These are phyloP conservation scores for Trypanosoma lewisi DNA, from an alignment of 208 protist genomes.

Conservation along the genomic window DNA sequence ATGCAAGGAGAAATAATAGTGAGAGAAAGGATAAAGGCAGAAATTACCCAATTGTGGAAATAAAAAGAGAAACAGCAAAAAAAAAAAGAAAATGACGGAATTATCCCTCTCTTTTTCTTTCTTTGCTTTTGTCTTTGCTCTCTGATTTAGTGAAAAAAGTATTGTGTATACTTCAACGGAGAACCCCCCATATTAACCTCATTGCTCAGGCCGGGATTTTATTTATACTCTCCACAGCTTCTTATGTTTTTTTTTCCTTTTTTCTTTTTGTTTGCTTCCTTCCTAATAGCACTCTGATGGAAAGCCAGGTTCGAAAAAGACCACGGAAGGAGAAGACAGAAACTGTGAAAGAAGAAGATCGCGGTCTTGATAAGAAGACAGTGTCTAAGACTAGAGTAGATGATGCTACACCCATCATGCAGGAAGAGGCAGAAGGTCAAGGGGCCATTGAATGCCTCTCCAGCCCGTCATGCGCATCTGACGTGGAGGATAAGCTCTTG, in stretches of 20 bases:
- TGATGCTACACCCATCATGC: neutral
- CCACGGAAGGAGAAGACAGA: neutral
- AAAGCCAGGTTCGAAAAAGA: constrained; percentile 12
- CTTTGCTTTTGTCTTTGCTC: neutral
- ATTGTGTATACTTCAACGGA: no score
- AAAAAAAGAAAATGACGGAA: neutral
- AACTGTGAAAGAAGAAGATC: neutral
- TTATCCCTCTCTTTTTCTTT: neutral
- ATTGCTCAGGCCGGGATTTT: no score
- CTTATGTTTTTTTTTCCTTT: constrained; percentile 4
- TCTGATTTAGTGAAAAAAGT: neutral
- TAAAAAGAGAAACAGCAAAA: neutral
- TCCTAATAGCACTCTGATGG: neutral
- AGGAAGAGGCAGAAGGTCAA: constrained; percentile 23
- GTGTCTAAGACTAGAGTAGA: neutral
- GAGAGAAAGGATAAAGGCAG: neutral
- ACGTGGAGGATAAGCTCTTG: constrained; percentile 49
- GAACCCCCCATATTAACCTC: no score
- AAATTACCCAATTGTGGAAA: neutral
- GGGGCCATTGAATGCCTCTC: constrained; percentile 17
- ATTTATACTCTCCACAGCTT: no score
- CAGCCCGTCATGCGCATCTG: constrained; percentile 11
- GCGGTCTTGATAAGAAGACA: neutral
- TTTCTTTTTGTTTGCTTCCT: constrained; percentile 4
- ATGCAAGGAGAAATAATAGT: neutral